Evolutionary conservation across 163 green algal species (phyloP), one percentile per base, ranked within the genome.

Genomic region (Coccomyxa subellipsoidea): DNA sequence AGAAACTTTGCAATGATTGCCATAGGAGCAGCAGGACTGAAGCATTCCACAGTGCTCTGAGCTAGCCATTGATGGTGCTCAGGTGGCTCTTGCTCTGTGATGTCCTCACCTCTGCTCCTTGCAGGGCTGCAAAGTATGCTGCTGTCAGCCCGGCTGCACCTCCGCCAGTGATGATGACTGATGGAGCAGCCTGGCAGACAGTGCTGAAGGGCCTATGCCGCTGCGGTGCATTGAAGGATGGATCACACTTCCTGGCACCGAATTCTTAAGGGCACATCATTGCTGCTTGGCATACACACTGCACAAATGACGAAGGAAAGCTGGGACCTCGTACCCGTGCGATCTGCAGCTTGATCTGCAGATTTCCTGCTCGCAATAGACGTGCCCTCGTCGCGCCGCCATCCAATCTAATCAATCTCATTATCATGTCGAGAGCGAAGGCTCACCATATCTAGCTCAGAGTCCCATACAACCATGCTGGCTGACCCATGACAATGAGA

Each of bases 81-180:
- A 35, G 66, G 66, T 34, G 66, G 66, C 66, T 36, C 8, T 29
- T 35, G 27, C 12, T 8, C 32, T 15, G 72, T 23, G 47, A 29
- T 21, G 31, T 69, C 34, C 77, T 4, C 38, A 89, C 90, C 77
- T 87, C 78, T 25, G 87, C 86, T 34, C 89, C 88, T 12, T 78
- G 32, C 35, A 87, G 36, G 23, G 94, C 92, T 12, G 93, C 93
- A 86, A 96, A 96, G 84, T 91, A 95, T 15, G 92, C 94, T 23
- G 94, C 93, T 7, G 93, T 95, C 0, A 97, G 88, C 4, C 94
- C 94, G 23, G 93, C 92, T 12, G 94, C 94, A 8, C 94, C 94
- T 3, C 86, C 93, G 23, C 93, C 93, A 1, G 94, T 76, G 0
- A 96, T 85, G 0, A 86, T 79, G 12, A 95, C 87, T 21, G 69